Base-by-base conservation (phyloP, 106 monocot species). In the Dioscorea zingiberensis region DNA sequence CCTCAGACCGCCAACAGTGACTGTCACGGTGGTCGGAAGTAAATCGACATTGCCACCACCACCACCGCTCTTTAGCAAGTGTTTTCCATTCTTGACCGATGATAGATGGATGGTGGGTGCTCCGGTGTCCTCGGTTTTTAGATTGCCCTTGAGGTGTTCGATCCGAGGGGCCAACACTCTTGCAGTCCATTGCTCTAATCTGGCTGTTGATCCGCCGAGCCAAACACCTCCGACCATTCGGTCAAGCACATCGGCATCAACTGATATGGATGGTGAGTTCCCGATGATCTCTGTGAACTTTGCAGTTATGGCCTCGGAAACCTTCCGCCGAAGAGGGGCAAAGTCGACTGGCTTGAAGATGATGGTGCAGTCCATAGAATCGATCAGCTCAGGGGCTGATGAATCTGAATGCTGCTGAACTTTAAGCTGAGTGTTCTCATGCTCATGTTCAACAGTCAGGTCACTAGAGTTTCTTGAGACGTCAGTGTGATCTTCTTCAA, bases 311-410 rank as follows among this genome's bases (percentile, higher is more conserved):
- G 78, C 73, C 22, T 95, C 85, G 9, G 73, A 61, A 1, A 91
- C 64, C 46, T 61, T 82, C 23, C 48, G 71, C 7, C 77, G 62
- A 0, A 89, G 29, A 13, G 79, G 69, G 3, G 19, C 62, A 17
- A 98, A 89, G 55, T 98, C 97, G 17, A 98, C 88, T 0, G 91
- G 88, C 75, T 77, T 85, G 77, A 97, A 97, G 19, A 85, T 71
- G 25, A 92, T 73, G 17, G 81, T 60, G 15, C 73, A 77, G 32
- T 91, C 91, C 3, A 91, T 87, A 11, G 62, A 74, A 12, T 75
- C 81, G 1, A 84, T 58, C 22, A 88, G 62, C 46, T 86, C 88
- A 1, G 55, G 51, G 12, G 68, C 73, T 8, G 81, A 58, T 1
- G 76, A 47, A 12, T 71, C 26, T 48, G 38, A 47, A 2, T 46